Percentiles rank a stretch among this genome's conserved stretches.
Conservation (phyloP, 306 rosid genomes). For the Vigna angularis region DNA sequence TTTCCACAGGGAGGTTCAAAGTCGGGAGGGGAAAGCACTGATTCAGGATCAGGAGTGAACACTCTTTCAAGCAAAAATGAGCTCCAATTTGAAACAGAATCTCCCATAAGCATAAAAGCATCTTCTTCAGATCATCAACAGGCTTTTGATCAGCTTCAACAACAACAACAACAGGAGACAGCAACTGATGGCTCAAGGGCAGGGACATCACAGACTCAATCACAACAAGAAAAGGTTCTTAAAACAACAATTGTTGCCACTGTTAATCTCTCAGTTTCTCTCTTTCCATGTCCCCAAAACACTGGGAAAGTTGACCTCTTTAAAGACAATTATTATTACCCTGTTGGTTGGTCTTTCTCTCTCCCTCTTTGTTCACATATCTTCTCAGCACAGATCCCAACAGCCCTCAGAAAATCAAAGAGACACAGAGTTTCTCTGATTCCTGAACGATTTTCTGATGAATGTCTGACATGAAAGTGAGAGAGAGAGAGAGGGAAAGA, state of each 20-base stretch:
- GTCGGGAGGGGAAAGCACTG: conserved; percentile 88
- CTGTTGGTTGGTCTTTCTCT: conserved; percentile 10
- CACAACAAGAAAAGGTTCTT: conserved; percentile 74
- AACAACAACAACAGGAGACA: conserved; percentile 54
- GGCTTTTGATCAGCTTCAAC: conserved; percentile 54
- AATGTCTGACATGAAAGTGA: conserved; percentile 61
- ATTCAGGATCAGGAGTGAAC: conserved; percentile 85
- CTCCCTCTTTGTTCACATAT: conserved; percentile 30
- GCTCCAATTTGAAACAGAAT: conserved; percentile 69
- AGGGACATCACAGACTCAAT: conserved; percentile 64
- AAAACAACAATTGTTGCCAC: conserved; percentile 23
- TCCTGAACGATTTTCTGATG: conserved; percentile 79
- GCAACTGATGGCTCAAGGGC: conserved; percentile 56
- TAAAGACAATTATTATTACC: conserved; percentile 50
- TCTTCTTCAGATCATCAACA: conserved; percentile 65
- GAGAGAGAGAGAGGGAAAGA: conserved; percentile 47
- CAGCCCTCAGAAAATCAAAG: conserved; percentile 70
- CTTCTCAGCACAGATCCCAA: conserved; percentile 85
- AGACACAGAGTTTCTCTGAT: conserved; percentile 73
- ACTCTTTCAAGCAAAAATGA: conserved; percentile 69
- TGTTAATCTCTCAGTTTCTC: conserved; percentile 49
- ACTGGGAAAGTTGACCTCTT: conserved; percentile 57
- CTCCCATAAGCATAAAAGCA: conserved; percentile 73
- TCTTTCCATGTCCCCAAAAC: conserved; percentile 53
- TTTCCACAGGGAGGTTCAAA: conserved; percentile 71